These are phyloP conservation scores for Eucalyptus decipiens DNA, from an alignment of 345 rosid species.

Conservation along the genomic window DNA sequence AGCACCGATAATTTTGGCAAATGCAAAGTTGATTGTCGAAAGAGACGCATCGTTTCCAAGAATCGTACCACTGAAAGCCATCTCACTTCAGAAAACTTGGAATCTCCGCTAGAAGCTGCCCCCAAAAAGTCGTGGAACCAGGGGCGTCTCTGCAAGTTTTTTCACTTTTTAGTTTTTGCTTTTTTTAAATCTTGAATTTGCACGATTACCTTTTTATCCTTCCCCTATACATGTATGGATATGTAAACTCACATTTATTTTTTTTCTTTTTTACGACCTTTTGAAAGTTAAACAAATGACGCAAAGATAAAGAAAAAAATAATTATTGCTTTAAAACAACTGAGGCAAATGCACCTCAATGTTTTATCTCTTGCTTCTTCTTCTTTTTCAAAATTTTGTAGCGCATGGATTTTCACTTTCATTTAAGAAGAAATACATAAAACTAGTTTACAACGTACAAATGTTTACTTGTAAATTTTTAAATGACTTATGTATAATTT, in stretches of 20 bases:
- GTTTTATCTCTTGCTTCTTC: not conserved
- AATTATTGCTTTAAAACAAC: not conserved
- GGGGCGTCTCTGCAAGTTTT: no score
- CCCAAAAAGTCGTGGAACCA: no score
- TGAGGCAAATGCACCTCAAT: not conserved
- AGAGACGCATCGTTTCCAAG: rapidly evolving
- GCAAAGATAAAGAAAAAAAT: no score
- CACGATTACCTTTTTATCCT: not conserved
- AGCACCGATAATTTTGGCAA: not conserved
- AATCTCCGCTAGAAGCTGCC: no score
- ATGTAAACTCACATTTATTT: not conserved
- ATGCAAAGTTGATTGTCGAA: not conserved
- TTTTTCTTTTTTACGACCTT: no score
- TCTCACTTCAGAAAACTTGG: not conserved
- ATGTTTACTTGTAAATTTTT: no score
- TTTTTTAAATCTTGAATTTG: no score
- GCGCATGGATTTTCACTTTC: no score
- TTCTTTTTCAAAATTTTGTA: not conserved
- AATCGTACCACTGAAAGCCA: rapidly evolving
- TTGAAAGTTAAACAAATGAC: no score
- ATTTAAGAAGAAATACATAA: not conserved
- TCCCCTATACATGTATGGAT: not conserved
- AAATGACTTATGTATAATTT: not conserved
- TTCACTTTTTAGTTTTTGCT: not conserved
- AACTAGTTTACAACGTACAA: no score